Base-by-base conservation (phyloP, 192 early-diverging fungal species). In the Coemansia sp. region DNA sequence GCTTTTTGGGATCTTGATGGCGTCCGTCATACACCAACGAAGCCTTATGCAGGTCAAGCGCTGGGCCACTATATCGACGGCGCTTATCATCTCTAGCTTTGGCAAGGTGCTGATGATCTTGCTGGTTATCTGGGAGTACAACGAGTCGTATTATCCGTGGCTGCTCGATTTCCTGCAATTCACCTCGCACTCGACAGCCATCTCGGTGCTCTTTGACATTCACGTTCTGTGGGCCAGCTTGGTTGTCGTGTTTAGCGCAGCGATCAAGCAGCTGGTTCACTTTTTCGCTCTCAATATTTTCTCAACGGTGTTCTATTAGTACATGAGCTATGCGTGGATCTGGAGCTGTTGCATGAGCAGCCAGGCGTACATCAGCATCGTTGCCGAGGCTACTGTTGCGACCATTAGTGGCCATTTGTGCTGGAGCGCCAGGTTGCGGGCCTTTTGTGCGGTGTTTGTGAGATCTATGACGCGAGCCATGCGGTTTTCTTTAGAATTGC, bases 101-200 rank as follows among this genome's bases (percentile, higher is more conserved):
- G 93, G 91, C 34, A 93, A 93, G 74, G 85, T 96, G 62, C 75
- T 96, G 62, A 82, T 90, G 50, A 91, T 96, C 14, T 74, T 94
- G 47, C 90, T 94, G 86, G 93, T 94, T 3, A 91, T 96, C 52
- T 96, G 94, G 94, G 89, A 94, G 62, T 94, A 94, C 69, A 87
- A 88, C 31, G 86, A 90, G 66, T 69, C 91, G 3, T 88, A 92
- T n/a, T 88, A 91, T 50, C 88, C 91, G 13, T 93, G 91, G 91
- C 70, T 92, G 18, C 84, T 96, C 33, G 92, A 86, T 70, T 76
- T 88, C 25, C 77, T 94, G 11, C 87, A 90, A 7, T 82, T 94
- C 7, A 89, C 88, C 7, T 92, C 90, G 20, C 91, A 94, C 64
- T 72, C 87, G 0, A 88, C 88, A 18, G 92, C 92, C 1, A 57